phyloP scores from a whole-genome alignment of 805 yeast species.

The Cyberlindnera mrakii region DNA sequence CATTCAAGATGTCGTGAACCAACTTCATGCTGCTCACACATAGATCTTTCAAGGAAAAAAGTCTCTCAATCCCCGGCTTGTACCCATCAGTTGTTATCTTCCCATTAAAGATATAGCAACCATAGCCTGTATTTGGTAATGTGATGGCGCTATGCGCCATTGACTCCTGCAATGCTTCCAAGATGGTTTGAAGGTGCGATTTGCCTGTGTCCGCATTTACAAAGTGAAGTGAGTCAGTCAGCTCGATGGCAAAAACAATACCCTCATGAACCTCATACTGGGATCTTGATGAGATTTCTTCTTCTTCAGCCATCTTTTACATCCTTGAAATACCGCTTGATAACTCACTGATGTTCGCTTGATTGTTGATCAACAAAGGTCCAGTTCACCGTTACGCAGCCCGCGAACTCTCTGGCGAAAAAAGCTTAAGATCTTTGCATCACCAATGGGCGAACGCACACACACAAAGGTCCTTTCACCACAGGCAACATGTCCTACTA shows the following conservation, averaged over 20 bases:
- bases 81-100: constrained; percentile 27
- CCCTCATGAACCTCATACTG: constrained; percentile 53
- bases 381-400: background rate
- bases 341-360: background rate
- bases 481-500: constrained; percentile 34
- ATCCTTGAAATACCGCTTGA: background rate
- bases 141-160: constrained; percentile 62
- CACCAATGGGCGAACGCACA: background rate
- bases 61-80: constrained; percentile 39
- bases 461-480: background rate
- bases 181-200: constrained; percentile 43
- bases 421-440: background rate
- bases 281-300: background rate
- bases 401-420: background rate
- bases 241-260: constrained; percentile 55
- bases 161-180: constrained; percentile 53
- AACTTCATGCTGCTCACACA: constrained; percentile 52
- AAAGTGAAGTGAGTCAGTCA: constrained; percentile 40
- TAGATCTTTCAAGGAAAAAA: constrained; percentile 49
- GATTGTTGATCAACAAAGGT: too few relatives aligned
- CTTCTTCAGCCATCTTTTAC: constrained; percentile 1
- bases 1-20: constrained; percentile 45
- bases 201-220: constrained; percentile 31
- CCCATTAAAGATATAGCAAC: constrained; percentile 59
- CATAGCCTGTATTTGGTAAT: constrained; percentile 66